Conservation (phyloP, 2,329 filamentous ascomycete genomes). For the Penicillium oxalicum region DNA sequence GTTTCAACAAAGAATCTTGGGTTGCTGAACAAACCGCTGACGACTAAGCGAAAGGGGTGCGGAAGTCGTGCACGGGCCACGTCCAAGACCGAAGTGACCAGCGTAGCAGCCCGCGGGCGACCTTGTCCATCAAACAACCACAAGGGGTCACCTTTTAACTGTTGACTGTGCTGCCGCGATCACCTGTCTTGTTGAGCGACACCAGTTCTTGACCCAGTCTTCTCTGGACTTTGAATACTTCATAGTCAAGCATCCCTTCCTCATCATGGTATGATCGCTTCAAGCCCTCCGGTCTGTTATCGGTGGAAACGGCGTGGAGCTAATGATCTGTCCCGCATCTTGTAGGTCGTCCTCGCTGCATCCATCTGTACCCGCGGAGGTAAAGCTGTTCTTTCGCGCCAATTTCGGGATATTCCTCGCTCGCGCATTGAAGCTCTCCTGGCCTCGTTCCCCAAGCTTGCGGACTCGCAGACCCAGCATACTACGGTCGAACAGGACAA, state of each 20-base stretch:
- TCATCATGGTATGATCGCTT: constrained; percentile 26
- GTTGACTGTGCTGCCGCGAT: neutral
- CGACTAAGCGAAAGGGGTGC: constrained; percentile 34
- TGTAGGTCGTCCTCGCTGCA: constrained; percentile 90
- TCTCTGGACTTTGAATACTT: neutral
- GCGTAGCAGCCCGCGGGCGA: constrained; percentile 29
- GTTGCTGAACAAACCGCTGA: neutral
- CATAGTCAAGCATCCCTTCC: neutral
- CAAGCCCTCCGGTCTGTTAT: neutral
- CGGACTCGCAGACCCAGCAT: constrained; percentile 92
- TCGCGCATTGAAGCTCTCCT: constrained; percentile 94
- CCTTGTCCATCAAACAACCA: constrained; percentile 18
- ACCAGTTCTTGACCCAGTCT: neutral
- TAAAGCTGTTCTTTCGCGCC: constrained; percentile 94
- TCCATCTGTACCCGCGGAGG: constrained; percentile 98
- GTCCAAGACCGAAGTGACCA: constrained; percentile 34
- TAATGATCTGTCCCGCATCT: constrained; percentile 19
- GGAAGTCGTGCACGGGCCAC: constrained; percentile 19
- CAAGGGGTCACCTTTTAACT: constrained; percentile 7
- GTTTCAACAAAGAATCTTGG: too few relatives aligned
- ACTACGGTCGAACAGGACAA: constrained; percentile 99
- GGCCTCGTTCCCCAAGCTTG: constrained; percentile 94
- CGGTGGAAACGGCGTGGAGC: constrained; percentile 3
- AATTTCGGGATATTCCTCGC: constrained; percentile 96
- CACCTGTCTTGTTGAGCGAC: neutral